Conservation (phyloP, 805 yeast species). For the Saturnispora serradocipensis region DNA sequence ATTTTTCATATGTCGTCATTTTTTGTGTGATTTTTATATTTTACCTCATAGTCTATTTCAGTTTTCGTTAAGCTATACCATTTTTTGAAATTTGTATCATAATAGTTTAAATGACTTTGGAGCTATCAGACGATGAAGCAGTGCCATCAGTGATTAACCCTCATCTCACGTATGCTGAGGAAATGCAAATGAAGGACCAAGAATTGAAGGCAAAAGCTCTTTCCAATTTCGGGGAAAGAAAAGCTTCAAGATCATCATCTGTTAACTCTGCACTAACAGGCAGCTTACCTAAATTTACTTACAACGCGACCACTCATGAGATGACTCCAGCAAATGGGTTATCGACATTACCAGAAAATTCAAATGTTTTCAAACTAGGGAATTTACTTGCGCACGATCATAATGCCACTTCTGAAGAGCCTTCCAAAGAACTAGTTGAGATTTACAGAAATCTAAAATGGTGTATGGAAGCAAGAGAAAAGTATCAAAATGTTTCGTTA, state of each 20-base stretch:
- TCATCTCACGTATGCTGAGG: slow-evolving; percentile 59
- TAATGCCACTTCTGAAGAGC: slow-evolving; percentile 42
- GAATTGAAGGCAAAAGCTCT: slow-evolving; percentile 59
- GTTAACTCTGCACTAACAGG: slow-evolving; percentile 10
- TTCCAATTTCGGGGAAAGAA: slow-evolving; percentile 33
- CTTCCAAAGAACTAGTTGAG: slow-evolving; percentile 59
- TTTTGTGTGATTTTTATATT: neutral
- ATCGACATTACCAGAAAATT: slow-evolving; percentile 14
- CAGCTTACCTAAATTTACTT: slow-evolving; percentile 17
- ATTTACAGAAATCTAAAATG: slow-evolving; percentile 51
- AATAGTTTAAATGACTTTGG: neutral
- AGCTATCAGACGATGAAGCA: slow-evolving; percentile 10
- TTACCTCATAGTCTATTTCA: neutral
- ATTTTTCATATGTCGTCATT: neutral
- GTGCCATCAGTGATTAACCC: slow-evolving; percentile 23
- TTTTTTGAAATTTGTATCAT: neutral
- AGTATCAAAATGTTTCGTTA: slow-evolving; percentile 59
- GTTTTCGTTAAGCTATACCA: neutral
- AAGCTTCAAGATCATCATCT: slow-evolving; percentile 21
- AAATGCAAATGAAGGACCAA: slow-evolving; percentile 51
- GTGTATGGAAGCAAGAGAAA: slow-evolving; percentile 67
- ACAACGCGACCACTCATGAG: slow-evolving; percentile 24
- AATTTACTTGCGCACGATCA: slow-evolving; percentile 39
- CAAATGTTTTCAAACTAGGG: slow-evolving; percentile 33
- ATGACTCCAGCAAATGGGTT: slow-evolving; percentile 9